These are phyloP conservation scores for Eremochloa ophiuroides DNA, from an alignment of 176 grass and related monocot genomes.

Conservation along the genomic window DNA sequence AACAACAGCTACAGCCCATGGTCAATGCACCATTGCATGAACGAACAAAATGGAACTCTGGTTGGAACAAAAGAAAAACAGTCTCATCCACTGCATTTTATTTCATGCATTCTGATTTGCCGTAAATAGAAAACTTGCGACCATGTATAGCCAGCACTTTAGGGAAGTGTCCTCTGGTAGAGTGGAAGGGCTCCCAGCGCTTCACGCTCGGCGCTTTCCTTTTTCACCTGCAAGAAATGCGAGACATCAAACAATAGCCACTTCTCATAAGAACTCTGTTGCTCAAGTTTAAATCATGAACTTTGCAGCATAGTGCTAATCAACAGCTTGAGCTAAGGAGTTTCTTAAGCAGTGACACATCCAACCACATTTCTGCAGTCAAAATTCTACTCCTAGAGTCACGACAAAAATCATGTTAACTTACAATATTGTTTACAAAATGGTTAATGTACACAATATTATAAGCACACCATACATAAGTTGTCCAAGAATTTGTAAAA, in stretches of 20 bases:
- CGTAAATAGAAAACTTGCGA: background rate
- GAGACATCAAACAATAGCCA: background rate
- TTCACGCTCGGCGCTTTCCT: constrained; percentile 61
- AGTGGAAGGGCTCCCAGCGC: constrained; percentile 81
- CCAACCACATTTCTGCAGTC: background rate
- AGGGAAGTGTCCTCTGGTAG: constrained; percentile 77
- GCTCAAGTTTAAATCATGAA: background rate
- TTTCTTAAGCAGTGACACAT: background rate
- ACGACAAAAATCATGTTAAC: background rate
- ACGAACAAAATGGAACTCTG: constrained; percentile 20
- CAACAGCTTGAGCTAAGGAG: background rate
- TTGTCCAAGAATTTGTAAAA: background rate
- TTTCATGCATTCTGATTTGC: constrained; percentile 49
- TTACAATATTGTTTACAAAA: background rate
- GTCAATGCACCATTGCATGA: constrained; percentile 27
- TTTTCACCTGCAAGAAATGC: constrained; percentile 60
- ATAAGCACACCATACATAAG: background rate
- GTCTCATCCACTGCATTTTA: constrained; percentile 63
- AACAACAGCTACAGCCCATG: constrained; percentile 11
- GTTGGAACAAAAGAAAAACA: constrained; percentile 20
- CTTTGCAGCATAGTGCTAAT: background rate
- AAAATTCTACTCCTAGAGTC: background rate
- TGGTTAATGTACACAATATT: background rate
- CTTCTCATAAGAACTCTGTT: background rate
- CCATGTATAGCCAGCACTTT: constrained; percentile 13